phyloP scores from a whole-genome alignment of 192 early-diverging fungal genomes.

The Pilobolus umbonatus region DNA sequence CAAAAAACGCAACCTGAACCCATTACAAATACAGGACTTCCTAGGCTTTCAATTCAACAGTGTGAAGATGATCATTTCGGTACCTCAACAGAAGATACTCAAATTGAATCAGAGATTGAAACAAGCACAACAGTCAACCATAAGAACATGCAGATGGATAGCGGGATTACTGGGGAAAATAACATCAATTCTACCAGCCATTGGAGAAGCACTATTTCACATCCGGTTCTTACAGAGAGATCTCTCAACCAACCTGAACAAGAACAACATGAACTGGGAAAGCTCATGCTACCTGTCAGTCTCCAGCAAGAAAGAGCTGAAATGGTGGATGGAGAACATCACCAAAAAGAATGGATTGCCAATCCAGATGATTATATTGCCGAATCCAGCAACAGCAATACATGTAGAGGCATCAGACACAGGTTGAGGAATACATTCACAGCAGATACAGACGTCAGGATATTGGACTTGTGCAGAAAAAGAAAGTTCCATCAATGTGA shows the following conservation, averaged over 20 bases:
- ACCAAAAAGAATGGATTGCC: slow-evolving; percentile 7
- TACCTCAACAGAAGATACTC: background rate
- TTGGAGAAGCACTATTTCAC: slow-evolving; percentile 8
- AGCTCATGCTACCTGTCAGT: background rate
- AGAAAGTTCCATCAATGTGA: slow-evolving; percentile 5
- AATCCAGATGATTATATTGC: background rate
- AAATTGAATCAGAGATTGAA: background rate
- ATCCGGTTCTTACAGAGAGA: slow-evolving; percentile 2
- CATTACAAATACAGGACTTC: too few relatives aligned
- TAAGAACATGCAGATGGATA: slow-evolving; percentile 10
- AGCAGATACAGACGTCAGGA: background rate
- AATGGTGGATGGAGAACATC: background rate
- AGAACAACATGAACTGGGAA: background rate
- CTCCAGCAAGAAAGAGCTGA: background rate
- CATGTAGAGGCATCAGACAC: slow-evolving; percentile 17
- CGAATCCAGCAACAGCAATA: background rate
- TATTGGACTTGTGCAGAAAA: slow-evolving; percentile 10
- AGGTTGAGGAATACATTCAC: slow-evolving; percentile 16
- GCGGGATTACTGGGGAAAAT: slow-evolving; percentile 12
- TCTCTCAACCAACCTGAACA: background rate
- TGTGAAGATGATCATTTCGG: background rate
- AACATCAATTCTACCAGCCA: slow-evolving; percentile 10
- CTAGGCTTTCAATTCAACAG: slow-evolving; percentile 11
- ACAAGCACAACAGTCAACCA: background rate
- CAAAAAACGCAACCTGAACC: too few relatives aligned